These are phyloP conservation scores for Trichocladium uniseriatum DNA, from an alignment of 495 filamentous ascomycete genomes.

Conservation along the genomic window DNA sequence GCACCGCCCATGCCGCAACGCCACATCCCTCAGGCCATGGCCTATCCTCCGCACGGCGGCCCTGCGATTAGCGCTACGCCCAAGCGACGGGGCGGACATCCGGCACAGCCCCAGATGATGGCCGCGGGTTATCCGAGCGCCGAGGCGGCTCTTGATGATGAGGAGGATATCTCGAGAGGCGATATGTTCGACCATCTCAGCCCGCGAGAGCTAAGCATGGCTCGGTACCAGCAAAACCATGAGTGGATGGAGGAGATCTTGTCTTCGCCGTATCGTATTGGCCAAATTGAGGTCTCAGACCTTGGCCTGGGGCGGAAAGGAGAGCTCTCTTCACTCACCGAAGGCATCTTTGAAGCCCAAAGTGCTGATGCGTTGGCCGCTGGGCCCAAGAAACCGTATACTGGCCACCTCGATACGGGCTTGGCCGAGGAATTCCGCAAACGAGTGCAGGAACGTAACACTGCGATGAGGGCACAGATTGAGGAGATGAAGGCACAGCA, in stretches of 20 bases:
- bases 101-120: conserved; percentile 26
- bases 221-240: conserved; percentile 86
- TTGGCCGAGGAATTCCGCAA: conserved; percentile 70
- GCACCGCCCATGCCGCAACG: conserved; percentile 26
- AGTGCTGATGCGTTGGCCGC: conserved; percentile 50
- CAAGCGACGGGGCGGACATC: conserved; percentile 30
- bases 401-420: conserved; percentile 53
- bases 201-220: conserved; percentile 75
- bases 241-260: conserved; percentile 99
- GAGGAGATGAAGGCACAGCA: conserved; percentile 73
- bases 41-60: conserved; percentile 40
- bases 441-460: conserved; percentile 55
- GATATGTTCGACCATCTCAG: conserved; percentile 83
- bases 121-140: conserved; percentile 16
- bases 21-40: conserved; percentile 40
- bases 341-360: conserved; percentile 56
- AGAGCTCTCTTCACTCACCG: conserved; percentile 70
- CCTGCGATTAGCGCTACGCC: conserved; percentile 35
- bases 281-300: conserved; percentile 77
- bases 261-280: conserved; percentile 71
- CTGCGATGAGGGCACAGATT: conserved; percentile 64
- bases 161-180: conserved; percentile 75
- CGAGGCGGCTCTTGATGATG: conserved; percentile 65
- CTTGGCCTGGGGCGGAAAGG: conserved; percentile 81
- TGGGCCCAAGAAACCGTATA: conserved; percentile 39